Percentiles rank a stretch among this genome's conserved stretches.
These are phyloP conservation scores for Cercospora citrullina DNA, from an alignment of 2,329 filamentous ascomycete species.

Conservation along the genomic window DNA sequence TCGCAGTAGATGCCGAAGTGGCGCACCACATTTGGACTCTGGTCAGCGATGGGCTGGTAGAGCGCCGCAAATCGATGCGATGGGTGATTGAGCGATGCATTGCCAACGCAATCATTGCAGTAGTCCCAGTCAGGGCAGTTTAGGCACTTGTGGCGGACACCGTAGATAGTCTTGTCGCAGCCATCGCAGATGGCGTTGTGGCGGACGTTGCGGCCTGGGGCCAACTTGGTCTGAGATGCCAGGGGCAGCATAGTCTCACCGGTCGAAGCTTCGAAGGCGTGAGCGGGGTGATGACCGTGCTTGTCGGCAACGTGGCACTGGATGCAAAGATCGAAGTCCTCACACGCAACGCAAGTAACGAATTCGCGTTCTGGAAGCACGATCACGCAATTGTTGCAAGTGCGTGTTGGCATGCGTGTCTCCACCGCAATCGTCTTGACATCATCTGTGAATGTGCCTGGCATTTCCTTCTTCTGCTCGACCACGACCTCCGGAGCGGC, in stretches of 20 bases:
- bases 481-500: constrained; percentile 31
- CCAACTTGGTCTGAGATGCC: constrained; percentile 66
- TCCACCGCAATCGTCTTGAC: constrained; percentile 43
- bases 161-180: constrained; percentile 83
- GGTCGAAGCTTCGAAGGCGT: constrained; percentile 71
- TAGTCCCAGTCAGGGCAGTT: constrained; percentile 98
- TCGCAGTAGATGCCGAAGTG: constrained; percentile 93
- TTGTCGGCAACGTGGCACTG: constrained; percentile 71
- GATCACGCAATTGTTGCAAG: constrained; percentile 70
- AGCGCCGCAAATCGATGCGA: constrained; percentile 86
- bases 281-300: constrained; percentile 89
- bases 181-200: constrained; percentile 94
- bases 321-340: constrained; percentile 91
- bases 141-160: constrained; percentile 93
- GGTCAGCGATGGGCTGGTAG: constrained; percentile 67
- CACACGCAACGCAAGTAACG: constrained; percentile 79
- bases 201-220: constrained; percentile 73
- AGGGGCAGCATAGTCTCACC: constrained; percentile 62
- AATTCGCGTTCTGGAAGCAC: constrained; percentile 71
- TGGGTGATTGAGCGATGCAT: constrained; percentile 69
- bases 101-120: constrained; percentile 72
- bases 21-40: constrained; percentile 48
- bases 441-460: constrained; percentile 49
- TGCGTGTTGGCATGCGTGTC: constrained; percentile 55
- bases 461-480: constrained; percentile 44